Percentiles rank a stretch among this genome's conserved stretches.
phyloP scores from a whole-genome alignment of 306 rosid species.

The Cucurbita ficifolia region DNA sequence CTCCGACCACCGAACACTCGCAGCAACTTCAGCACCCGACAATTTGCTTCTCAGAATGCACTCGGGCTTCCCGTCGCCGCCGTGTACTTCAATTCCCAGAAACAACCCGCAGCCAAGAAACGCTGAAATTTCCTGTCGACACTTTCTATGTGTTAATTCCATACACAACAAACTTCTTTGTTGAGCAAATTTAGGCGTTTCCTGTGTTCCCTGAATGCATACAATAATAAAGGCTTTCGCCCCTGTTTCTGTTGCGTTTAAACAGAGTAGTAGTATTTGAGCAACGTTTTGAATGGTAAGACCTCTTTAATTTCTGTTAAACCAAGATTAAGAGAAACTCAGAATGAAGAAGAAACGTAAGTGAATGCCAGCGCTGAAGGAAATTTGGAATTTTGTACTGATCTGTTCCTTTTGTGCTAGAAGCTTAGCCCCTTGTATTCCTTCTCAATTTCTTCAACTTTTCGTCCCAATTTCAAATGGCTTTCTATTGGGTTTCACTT shows the following conservation, averaged over 20 bases:
- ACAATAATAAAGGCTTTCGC: neutral
- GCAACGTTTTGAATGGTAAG: neutral
- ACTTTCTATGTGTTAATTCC: neutral
- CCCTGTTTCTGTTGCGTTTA: neutral
- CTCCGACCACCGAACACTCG: neutral
- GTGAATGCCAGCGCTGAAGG: conserved; percentile 45
- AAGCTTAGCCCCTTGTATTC: neutral
- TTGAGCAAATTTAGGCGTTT: neutral
- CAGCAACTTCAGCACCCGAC: conserved; percentile 23
- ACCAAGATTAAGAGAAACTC: neutral
- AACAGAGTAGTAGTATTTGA: neutral
- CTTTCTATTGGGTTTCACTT: no score
- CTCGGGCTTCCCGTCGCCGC: conserved; percentile 34
- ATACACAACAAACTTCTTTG: neutral
- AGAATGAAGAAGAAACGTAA: conserved; percentile 30
- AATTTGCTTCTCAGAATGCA: conserved; percentile 14
- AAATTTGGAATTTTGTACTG: neutral
- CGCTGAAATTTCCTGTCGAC: neutral
- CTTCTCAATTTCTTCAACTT: neutral
- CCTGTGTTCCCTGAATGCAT: neutral
- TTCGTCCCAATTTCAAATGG: neutral
- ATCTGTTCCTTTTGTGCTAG: neutral
- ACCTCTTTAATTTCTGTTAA: neutral
- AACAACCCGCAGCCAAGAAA: conserved; percentile 14
- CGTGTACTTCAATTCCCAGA: conserved; percentile 26